Evolutionary conservation across 805 yeast genomes (phyloP), one percentile per base, ranked within the genome.

Genomic region (Ogataea haglerorum): DNA sequence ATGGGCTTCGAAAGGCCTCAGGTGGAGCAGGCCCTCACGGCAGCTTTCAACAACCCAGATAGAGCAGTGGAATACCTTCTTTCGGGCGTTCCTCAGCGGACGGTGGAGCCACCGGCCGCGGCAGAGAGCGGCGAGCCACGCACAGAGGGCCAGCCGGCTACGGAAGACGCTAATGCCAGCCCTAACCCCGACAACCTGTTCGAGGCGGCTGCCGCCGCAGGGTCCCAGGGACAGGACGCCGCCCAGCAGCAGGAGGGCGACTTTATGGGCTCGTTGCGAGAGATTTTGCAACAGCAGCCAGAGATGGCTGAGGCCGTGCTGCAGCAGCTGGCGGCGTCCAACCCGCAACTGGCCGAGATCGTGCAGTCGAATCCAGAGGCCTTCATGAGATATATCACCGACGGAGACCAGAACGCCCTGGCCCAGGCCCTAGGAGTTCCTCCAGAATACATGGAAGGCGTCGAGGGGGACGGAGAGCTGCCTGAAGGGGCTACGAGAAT

Each of bases 1-100:
- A 89, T 93, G 97, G 99, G 99, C 7, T 93, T 89, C 59, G 87
- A 84, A 37, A 80, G 95, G 53, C 75, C 78, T 13, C 86, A 87
- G 59, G 96, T 88, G 18, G 95, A 87, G 65, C 76, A 80, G 33
- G 99, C 99, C 0, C 69, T 93, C 60, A 80, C 95, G 53, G 95
- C 96, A 12, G 98, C 99, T 1, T 93, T 80, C 69, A 91, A 91
- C 67, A 90, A 93, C 65, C 98, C 99, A 15, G 98, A 91, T 61
- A 80, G 99, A 56, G 99, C 99, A 0, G 98, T 93, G 10, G 99
- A 93, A 61, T 90, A 91, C 61, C 71, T 93, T 36, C 69, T 93
- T 49, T 87, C 90, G 34, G 98, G 97, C 3, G 77, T 91, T 31
- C 96, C 96, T 5, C 27, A 24, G 16, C 91, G 82, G 54, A 61